Evolutionary conservation across 495 filamentous ascomycete genomes (phyloP).

Genomic region (Hypoxylon trugodes): DNA sequence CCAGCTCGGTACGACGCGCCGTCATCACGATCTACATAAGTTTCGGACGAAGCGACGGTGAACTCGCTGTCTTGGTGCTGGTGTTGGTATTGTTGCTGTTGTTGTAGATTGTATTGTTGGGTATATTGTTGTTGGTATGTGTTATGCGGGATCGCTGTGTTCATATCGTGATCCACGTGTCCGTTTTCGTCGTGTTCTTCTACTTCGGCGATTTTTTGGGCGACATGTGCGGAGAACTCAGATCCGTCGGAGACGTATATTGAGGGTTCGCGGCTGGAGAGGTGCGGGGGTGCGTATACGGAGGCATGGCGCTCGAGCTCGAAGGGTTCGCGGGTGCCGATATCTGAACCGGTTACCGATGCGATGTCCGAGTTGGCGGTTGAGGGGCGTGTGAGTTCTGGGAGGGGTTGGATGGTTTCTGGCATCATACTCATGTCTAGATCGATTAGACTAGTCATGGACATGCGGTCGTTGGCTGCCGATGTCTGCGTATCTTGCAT

Average conservation of each 20-base stretch:
- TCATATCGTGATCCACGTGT: too few relatives aligned
- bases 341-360: conserved; percentile 56
- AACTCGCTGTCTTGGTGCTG: conserved; percentile 31
- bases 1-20: background rate
- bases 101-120: conserved; percentile 27
- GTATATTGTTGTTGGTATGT: background rate
- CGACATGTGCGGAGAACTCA: conserved; percentile 47
- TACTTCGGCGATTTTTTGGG: conserved; percentile 44
- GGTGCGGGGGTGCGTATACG: conserved; percentile 51
- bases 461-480: conserved; percentile 51
- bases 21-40: conserved; percentile 28
- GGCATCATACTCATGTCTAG: conserved; percentile 61
- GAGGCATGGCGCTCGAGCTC: conserved; percentile 63
- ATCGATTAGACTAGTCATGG: conserved; percentile 58
- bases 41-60: conserved; percentile 25
- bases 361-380: conserved; percentile 63
- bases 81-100: conserved; percentile 27
- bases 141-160: conserved; percentile 4
- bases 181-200: conserved; percentile 31
- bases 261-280: conserved; percentile 54
- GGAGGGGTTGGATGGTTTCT: conserved; percentile 42
- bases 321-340: conserved; percentile 60
- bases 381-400: conserved; percentile 55
- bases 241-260: conserved; percentile 62
- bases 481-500: conserved; percentile 15